Percentiles rank a stretch among this genome's conserved stretches.
Evolutionary conservation across 2,329 filamentous ascomycete species (phyloP).

Genomic region (Colletotrichum eremochloae): DNA sequence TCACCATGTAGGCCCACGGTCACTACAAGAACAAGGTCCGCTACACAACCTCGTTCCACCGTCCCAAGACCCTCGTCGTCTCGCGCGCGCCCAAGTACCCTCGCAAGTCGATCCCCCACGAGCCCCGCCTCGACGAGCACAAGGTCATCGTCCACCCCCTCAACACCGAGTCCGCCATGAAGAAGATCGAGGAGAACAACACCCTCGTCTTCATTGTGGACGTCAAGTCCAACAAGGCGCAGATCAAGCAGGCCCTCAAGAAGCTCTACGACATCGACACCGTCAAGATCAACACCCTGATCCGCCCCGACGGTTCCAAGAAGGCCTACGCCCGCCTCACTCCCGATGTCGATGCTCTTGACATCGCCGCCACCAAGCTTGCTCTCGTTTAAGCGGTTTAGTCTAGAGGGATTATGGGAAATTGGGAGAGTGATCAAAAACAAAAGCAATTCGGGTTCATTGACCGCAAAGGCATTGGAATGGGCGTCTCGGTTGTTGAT

Average conservation of each 20-base stretch:
- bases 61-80: constrained; percentile 94
- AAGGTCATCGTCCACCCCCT: constrained; percentile 98
- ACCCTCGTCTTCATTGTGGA: constrained; percentile 98
- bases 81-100: constrained; percentile 95
- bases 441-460: constrained; percentile 41
- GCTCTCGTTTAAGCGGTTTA: constrained; percentile 84
- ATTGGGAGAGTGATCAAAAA: constrained; percentile 11
- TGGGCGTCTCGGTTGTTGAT: constrained; percentile 44
- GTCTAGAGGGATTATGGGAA: neutral
- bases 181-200: constrained; percentile 99
- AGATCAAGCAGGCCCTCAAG: constrained; percentile 98
- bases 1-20: constrained; percentile 59
- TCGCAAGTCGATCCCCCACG: constrained; percentile 92
- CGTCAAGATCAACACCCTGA: constrained; percentile 99
- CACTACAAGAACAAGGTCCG: constrained; percentile 96
- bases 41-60: constrained; percentile 94
- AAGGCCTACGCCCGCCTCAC: constrained; percentile 98
- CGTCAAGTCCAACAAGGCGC: constrained; percentile 98
- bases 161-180: constrained; percentile 99
- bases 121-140: constrained; percentile 94
- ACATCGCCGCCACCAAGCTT: constrained; percentile 99
- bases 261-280: constrained; percentile 99
- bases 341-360: constrained; percentile 95
- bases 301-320: constrained; percentile 97
- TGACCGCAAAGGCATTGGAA: constrained; percentile 42